Conservation (phyloP, 2,329 filamentous ascomycete genomes). For the Fusarium torulosum region DNA sequence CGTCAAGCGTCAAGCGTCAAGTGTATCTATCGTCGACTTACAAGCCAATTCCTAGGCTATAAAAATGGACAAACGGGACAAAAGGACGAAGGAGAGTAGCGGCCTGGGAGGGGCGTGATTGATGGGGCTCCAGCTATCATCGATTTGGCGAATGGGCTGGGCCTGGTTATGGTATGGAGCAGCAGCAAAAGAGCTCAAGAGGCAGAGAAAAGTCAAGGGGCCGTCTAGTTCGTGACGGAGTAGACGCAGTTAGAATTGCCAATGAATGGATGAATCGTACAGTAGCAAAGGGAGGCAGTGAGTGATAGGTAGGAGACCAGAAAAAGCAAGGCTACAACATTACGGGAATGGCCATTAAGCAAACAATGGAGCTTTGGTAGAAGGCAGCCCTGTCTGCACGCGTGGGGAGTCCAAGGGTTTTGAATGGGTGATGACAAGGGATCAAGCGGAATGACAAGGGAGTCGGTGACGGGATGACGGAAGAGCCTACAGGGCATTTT, state of each 20-base stretch:
- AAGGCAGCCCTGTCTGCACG: slow-evolving; percentile 22
- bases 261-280: slow-evolving; percentile 9
- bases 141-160: slow-evolving; percentile 15
- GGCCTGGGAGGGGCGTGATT: slow-evolving; percentile 28
- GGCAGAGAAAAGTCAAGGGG: no score
- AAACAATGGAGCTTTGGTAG: slow-evolving; percentile 1
- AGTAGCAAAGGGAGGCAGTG: slow-evolving; percentile 2
- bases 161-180: slow-evolving; percentile 27
- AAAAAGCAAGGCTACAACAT: slow-evolving; percentile 35
- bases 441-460: slow-evolving; percentile 28
- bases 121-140: slow-evolving; percentile 24
- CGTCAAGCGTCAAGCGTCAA: not conserved
- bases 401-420: slow-evolving; percentile 37
- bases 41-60: slow-evolving; percentile 12
- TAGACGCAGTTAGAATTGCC: not conserved
- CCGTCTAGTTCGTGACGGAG: no score
- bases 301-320: slow-evolving; percentile 6
- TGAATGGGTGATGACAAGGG: slow-evolving; percentile 35
- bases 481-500: not conserved
- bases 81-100: not conserved
- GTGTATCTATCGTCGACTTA: slow-evolving; percentile 8
- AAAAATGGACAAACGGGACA: slow-evolving; percentile 7
- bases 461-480: slow-evolving; percentile 40
- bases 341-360: slow-evolving; percentile 24
- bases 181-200: slow-evolving; percentile 6